A percentile compares a stretch with the other conserved stretches of the same genome.
Evolutionary conservation across 306 rosid genomes (phyloP).

Genomic region (Casuarina glauca): DNA sequence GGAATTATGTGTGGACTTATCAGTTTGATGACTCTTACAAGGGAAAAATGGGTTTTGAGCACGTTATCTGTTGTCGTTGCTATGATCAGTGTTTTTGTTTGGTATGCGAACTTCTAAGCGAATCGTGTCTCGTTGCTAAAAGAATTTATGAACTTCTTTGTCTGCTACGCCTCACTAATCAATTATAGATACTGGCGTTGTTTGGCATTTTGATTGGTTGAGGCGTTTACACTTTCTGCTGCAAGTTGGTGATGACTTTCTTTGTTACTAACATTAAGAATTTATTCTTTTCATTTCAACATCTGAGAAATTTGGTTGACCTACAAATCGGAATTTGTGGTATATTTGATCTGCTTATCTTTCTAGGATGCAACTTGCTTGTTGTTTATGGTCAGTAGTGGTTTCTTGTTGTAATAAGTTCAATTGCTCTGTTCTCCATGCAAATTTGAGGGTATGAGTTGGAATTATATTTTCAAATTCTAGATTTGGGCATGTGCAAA

Average conservation of each 20-base stretch:
- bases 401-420: neutral
- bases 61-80: neutral
- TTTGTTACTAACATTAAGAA: neutral
- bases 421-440: neutral
- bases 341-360: neutral
- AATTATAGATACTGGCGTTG: neutral
- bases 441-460: neutral
- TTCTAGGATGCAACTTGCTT: neutral
- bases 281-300: neutral
- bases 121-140: neutral
- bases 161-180: neutral
- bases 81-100: neutral
- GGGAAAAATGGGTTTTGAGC: neutral
- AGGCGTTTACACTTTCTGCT: neutral
- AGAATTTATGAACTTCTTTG: neutral
- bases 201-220: constrained; percentile 1
- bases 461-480: neutral
- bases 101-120: neutral
- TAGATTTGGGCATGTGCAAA: constrained; percentile 1
- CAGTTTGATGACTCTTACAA: constrained; percentile 6
- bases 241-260: neutral
- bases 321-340: neutral
- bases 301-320: neutral
- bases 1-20: constrained; percentile 23
- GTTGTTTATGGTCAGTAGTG: neutral